Evolutionary conservation across 495 filamentous ascomycete species (phyloP), one percentile per base, ranked within the genome.

Genomic region (Xylaria curta): DNA sequence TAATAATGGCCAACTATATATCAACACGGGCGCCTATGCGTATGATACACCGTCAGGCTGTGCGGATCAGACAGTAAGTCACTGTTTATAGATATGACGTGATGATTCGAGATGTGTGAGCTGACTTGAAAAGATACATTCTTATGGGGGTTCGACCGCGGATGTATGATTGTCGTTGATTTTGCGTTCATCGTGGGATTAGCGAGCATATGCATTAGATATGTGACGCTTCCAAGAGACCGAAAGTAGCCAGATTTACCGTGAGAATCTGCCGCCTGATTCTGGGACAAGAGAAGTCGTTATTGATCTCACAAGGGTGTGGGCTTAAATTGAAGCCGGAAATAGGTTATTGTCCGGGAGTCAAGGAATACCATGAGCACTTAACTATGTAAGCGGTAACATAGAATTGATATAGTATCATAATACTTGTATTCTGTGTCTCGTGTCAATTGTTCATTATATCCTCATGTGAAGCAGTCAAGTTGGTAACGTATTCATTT

Each of bases 21-120:
- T 90, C 76, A 91, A 90, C 68, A 83, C 89, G 65, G 87, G 89
- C 7, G 84, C 85, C n/a, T 90, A 89, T 72, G 78, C 72, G 7
- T 90, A 89, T 72, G 76, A 85, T 78, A 90, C 87, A 9, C 89
- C 88, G 3, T 74, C 75, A 19, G 89, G 89, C 12, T 90, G 88
- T 77, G 78, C 82, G 49, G 88, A 90, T 77, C 82, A 90, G 78
- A 90, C 89, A 69, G 86, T 87, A 72, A 74, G 56, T 51, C 17
- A 19, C 13, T 12, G 28, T 19, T 10, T 17, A n/a, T 42, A 21
- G 54, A 33, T n/a, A 10, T n/a, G 24, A 6, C 26, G 26, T 36
- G 13, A 21, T 36, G 12, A 46, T 49, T 28, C 24, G 5, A 42
- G 24, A 10, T 46, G 42, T 21, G 51, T 8, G 54, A 3, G 58